Base-by-base conservation (phyloP, 2,329 filamentous ascomycete genomes). In the Sporothrix sp. region DNA sequence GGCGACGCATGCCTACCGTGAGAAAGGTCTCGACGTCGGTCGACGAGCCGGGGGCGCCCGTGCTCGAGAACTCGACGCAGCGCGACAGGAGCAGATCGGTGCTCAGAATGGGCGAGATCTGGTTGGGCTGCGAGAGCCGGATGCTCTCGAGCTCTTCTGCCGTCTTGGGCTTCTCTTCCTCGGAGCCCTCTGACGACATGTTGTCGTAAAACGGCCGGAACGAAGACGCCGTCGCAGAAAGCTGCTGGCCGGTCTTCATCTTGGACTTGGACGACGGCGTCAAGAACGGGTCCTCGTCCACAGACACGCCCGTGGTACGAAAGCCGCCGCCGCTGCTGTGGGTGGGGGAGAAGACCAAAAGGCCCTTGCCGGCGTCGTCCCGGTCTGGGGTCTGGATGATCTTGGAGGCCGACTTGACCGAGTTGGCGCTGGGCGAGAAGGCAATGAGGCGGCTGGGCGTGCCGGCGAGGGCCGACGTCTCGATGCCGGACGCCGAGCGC, bases 401-500 rank as follows among this genome's bases (percentile, higher is more conserved):
- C 52, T 66, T 68, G 14, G 65, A 63, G 11, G 47, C 32, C 18
- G 72, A 71, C 56, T 71, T 73, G 33, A 66, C 64, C 13, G 72
- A 71, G 47, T 65, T 64, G 36, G 79, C 77, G 14, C 79, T 75
- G 0, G 81, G 80, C 4, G 81, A 85, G 60, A 84, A 84, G 6
- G 75, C 67, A 5, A 81, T 82, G 37, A 82, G 57, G 45, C 74
- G 76, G 7, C 81, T 84, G 52, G 82, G 82, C 6, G 83, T 85
- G 14, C 74, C 76, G 57, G 16, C 35, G 1, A 48, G n/a, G n/a
- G 33, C 53, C 6, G n/a, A n/a, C n/a, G n/a, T n/a, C n/a, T n/a
- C n/a, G n/a, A n/a, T n/a, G n/a, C n/a, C n/a, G n/a, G n/a, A n/a
- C n/a, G n/a, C n/a, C n/a, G n/a, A n/a, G n/a, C n/a, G n/a, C n/a